Percentiles rank a stretch among this genome's conserved stretches.
phyloP scores from a whole-genome alignment of 2,329 filamentous ascomycete genomes.

The Xylariaceae sp. region DNA sequence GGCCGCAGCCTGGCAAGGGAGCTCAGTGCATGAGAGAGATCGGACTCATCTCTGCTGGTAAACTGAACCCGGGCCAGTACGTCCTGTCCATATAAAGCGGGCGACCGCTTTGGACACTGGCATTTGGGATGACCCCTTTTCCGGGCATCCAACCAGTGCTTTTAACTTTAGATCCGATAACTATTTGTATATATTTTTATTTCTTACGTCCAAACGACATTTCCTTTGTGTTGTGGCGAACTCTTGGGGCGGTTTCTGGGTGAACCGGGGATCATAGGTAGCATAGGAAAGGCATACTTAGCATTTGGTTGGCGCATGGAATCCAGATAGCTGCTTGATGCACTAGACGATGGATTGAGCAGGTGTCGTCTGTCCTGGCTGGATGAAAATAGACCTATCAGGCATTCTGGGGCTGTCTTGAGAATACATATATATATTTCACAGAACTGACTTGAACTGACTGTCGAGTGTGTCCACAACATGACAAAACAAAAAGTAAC shows the following conservation, averaged over 20 bases:
- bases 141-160: constrained; percentile 12
- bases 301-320: constrained; percentile 28
- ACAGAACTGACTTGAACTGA: too few species aligned
- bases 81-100: constrained; percentile 63
- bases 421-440: too few species aligned
- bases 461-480: too few species aligned
- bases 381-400: not conserved
- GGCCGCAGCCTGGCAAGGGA: constrained; percentile 75
- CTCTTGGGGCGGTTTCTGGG: constrained; percentile 22
- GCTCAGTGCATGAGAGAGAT: constrained; percentile 91
- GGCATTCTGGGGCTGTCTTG: not conserved
- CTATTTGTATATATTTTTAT: constrained; percentile 22
- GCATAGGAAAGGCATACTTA: constrained; percentile 26
- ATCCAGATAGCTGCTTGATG: constrained; percentile 7
- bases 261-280: constrained; percentile 24
- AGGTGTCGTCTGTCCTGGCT: not conserved
- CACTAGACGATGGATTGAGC: constrained; percentile 8
- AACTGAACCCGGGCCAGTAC: constrained; percentile 67
- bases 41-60: constrained; percentile 81
- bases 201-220: constrained; percentile 18
- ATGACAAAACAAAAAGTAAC: too few species aligned
- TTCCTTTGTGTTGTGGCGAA: constrained; percentile 16
- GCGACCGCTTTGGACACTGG: constrained; percentile 13
- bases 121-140: constrained; percentile 14
- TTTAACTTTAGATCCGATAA: not conserved